Conservation (phyloP, 2,329 filamentous ascomycete genomes). For the Huntiella abstrusa region DNA sequence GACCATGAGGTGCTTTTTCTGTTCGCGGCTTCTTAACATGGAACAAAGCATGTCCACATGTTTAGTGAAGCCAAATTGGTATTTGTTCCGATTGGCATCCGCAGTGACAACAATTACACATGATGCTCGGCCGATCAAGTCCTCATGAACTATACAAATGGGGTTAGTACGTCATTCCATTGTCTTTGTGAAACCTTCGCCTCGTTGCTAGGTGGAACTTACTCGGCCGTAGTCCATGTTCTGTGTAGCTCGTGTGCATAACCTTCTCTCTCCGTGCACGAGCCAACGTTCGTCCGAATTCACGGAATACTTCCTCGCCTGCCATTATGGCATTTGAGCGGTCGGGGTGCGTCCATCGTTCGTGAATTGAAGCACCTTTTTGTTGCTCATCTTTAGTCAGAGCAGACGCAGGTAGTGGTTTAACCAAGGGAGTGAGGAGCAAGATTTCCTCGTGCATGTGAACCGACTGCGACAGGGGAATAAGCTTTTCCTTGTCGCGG, state of each 20-base stretch:
- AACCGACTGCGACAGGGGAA: constrained; percentile 67
- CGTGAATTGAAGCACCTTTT: constrained; percentile 15
- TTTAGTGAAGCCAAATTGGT: constrained; percentile 88
- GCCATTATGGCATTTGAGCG: constrained; percentile 53
- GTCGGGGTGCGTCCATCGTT: constrained; percentile 7
- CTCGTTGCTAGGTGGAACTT: constrained; percentile 12
- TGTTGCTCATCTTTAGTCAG: constrained; percentile 32
- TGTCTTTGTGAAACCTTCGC: neutral
- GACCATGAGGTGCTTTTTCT: constrained; percentile 78
- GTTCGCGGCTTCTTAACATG: constrained; percentile 54
- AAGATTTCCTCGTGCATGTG: constrained; percentile 77
- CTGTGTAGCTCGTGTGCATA: constrained; percentile 85
- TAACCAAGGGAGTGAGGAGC: constrained; percentile 72
- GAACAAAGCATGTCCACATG: constrained; percentile 93
- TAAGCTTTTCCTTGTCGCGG: constrained; percentile 64
- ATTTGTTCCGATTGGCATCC: constrained; percentile 83
- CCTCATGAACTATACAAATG: constrained; percentile 51
- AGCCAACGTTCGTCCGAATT: constrained; percentile 73
- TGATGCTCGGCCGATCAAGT: constrained; percentile 71
- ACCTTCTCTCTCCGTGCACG: constrained; percentile 71
- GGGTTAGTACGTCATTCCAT: neutral
- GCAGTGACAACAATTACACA: constrained; percentile 83
- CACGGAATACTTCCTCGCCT: constrained; percentile 80
- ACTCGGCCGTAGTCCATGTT: constrained; percentile 71
- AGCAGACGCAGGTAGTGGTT: constrained; percentile 77